Conservation (phyloP, 2,329 filamentous ascomycete species). For the Rachicladosporium sp. region DNA sequence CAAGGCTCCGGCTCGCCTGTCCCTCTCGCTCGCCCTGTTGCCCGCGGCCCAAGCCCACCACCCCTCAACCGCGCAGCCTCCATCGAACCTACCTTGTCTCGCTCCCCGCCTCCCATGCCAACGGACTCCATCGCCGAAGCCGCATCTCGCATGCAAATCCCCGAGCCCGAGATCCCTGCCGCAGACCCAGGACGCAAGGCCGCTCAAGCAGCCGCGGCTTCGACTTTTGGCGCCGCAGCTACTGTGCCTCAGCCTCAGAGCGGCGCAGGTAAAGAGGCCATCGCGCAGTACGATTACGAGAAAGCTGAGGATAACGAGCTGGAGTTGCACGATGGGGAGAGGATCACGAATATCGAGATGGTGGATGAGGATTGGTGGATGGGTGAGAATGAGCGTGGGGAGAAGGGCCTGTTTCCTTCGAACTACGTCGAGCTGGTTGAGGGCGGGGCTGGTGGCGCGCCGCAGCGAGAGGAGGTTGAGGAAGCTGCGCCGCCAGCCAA, state of each 20-base stretch:
- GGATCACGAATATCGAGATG: slow-evolving; percentile 87
- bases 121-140: slow-evolving; percentile 49
- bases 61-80: slow-evolving; percentile 40
- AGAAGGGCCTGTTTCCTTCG: slow-evolving; percentile 84
- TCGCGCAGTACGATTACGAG: slow-evolving; percentile 90
- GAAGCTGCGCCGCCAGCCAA: slow-evolving; percentile 12
- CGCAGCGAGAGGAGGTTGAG: slow-evolving; percentile 18
- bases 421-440: slow-evolving; percentile 89
- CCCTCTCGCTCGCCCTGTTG: slow-evolving; percentile 74
- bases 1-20: slow-evolving; percentile 57
- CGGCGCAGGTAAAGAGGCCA: slow-evolving; percentile 53
- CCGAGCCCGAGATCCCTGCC: slow-evolving; percentile 52
- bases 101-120: slow-evolving; percentile 46
- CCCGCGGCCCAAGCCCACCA: slow-evolving; percentile 43
- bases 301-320: slow-evolving; percentile 97
- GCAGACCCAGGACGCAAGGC: slow-evolving; percentile 42
- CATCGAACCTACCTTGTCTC: slow-evolving; percentile 24
- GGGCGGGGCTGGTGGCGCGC: slow-evolving; percentile 25
- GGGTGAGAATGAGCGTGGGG: slow-evolving; percentile 74
- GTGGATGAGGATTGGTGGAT: slow-evolving; percentile 99
- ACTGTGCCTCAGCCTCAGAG: slow-evolving; percentile 19
- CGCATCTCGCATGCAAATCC: slow-evolving; percentile 51
- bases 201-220: slow-evolving; percentile 32
- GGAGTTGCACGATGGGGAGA: slow-evolving; percentile 76
- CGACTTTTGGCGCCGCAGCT: slow-evolving; percentile 34